Conservation (phyloP, 345 rosid genomes). For the Gynandropsis gynandra region DNA sequence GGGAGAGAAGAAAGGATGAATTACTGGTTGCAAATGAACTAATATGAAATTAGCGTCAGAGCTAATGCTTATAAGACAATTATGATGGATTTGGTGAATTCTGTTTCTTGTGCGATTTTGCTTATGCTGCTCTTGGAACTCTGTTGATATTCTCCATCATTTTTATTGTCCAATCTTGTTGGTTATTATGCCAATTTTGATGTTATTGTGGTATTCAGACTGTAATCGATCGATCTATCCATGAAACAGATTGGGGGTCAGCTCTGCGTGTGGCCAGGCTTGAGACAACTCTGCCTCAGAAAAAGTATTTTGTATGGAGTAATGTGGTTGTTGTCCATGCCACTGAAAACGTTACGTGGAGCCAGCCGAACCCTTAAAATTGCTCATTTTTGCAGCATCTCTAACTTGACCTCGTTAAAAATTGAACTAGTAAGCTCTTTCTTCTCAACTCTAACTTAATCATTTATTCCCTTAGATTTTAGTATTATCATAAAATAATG, state of each 20-base stretch:
- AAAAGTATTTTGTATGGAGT: conserved; percentile 81
- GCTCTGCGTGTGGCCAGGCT: conserved; percentile 71
- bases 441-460: not conserved
- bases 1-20: no score
- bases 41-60: no score
- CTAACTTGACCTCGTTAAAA: conserved; percentile 70
- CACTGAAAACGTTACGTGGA: conserved; percentile 84
- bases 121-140: no score
- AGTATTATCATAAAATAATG: not conserved
- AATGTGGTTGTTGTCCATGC: conserved; percentile 60
- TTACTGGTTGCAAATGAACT: no score
- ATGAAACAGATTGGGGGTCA: conserved; percentile 58
- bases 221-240: conserved; percentile 7
- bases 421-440: conserved; percentile 68
- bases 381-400: conserved; percentile 82
- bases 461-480: conserved; percentile 1
- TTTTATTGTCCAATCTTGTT: conserved; percentile 12
- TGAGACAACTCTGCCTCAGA: conserved; percentile 76
- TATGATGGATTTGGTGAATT: no score
- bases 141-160: no score
- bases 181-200: not conserved
- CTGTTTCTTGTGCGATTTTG: no score
- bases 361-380: conserved; percentile 84
- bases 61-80: no score
- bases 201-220: not conserved